phyloP scores from a whole-genome alignment of 352 stramenopile genomes.

The Phytophthora macrochlamydospora region DNA sequence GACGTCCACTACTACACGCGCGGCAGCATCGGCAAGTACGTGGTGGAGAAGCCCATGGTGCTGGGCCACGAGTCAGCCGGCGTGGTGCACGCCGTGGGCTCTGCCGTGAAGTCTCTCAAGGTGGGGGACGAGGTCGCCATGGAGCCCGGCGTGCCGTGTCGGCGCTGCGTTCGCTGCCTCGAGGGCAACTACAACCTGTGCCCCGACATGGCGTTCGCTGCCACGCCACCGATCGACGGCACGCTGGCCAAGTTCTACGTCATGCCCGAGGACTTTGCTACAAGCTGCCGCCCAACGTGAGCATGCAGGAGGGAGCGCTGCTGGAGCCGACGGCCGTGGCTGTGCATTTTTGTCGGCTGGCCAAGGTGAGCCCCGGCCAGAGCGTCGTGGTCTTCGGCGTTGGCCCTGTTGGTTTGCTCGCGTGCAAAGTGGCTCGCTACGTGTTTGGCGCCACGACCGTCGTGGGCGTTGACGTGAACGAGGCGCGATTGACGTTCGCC shows the following conservation, averaged over 20 bases:
- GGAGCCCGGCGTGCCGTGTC: slow-evolving; percentile 27
- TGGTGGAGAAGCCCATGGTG: slow-evolving; percentile 32
- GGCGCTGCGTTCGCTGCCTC: slow-evolving; percentile 27
- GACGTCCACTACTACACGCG: slow-evolving; percentile 40
- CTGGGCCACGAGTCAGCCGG: slow-evolving; percentile 33
- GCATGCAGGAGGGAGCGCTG: slow-evolving; percentile 30
- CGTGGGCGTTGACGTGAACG: slow-evolving; percentile 31
- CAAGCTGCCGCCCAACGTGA: slow-evolving; percentile 25
- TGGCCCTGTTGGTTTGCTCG: slow-evolving; percentile 29
- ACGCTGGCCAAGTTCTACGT: slow-evolving; percentile 35
- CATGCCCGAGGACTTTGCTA: slow-evolving; percentile 35
- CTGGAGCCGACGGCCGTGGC: slow-evolving; percentile 34
- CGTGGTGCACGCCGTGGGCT: slow-evolving; percentile 29
- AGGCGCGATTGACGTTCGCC: slow-evolving; percentile 22
- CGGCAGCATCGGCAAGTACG: slow-evolving; percentile 34
- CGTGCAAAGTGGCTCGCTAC: slow-evolving; percentile 32
- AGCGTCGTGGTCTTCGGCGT: slow-evolving; percentile 37
- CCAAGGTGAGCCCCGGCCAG: slow-evolving; percentile 30
- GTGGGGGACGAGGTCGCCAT: slow-evolving; percentile 31
- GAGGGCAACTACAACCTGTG: slow-evolving; percentile 33
- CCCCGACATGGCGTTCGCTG: slow-evolving; percentile 29
- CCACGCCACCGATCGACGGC: slow-evolving; percentile 29
- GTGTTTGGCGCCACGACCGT: slow-evolving; percentile 35
- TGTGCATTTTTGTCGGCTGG: slow-evolving; percentile 33
- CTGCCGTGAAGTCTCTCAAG: slow-evolving; percentile 29